Evolutionary conservation across 768 basidiomycete genomes (phyloP), one percentile per base, ranked within the genome.

Genomic region (Ephemerocybe angulata): DNA sequence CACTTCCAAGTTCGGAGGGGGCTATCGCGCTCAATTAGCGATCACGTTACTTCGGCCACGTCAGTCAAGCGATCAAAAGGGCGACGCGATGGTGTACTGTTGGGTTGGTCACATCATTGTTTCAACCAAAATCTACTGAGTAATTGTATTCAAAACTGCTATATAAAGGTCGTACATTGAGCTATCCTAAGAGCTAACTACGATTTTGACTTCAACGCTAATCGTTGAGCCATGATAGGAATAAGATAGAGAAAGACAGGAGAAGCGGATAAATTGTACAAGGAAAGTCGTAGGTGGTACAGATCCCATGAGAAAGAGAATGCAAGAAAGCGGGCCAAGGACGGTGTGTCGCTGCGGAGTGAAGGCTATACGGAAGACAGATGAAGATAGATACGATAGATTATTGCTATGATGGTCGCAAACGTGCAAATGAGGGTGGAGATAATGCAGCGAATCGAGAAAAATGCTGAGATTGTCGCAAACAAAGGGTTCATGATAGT

Each of bases 271-370:
- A 42, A 46, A 55, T 40, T 46, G n/a, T 8, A 19, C 6, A 37
- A 47, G 21, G 28, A 31, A 48, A 11, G 47, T 41, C 41, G 48
- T 50, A 56, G 46, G 19, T 50, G 48, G 48, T 50, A 50, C 48
- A 50, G 30, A 50, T 50, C 48, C 48, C 27, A 50, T 35, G n/a
- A 7, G 25, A 47, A 33, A 50, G 29, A 35, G 31, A 35, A 33
- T 21, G 19, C 2, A 22, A 35, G 30, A 13, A 21, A 30, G 21
- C 6, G n/a, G n/a, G 38, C 38, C 15, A 33, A 33, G 19, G 19
- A 48, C 29, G 22, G 47, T 30, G n/a, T n/a, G 27, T 19, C 30
- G 35, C 10, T 22, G 30, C 19, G 27, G 48, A 35, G 31, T 4
- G 25, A 42, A 42, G n/a, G n/a, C n/a, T n/a, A n/a, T n/a, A n/a